Evolutionary conservation across 257 asterid genomes (phyloP), one percentile per base, ranked within the genome.

Genomic region (Dorcoceras hygrometricum): DNA sequence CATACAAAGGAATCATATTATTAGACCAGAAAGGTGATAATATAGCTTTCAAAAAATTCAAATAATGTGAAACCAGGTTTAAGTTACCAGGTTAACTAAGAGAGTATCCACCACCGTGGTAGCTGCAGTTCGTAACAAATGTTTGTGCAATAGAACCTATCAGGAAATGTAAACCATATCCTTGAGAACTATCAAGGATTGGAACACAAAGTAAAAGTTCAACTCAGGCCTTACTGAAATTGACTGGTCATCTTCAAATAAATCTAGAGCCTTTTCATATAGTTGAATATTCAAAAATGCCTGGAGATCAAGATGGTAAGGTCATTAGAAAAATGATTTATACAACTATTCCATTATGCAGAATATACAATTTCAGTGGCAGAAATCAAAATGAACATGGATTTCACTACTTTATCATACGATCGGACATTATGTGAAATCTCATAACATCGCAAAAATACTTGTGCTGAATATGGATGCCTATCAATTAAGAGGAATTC

Each of bases 161-260:
- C 50, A 69, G 59, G 23, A 48, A 77, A 57, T 70, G 34, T 43
- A 72, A 79, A 59, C 59, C 9, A 39, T 51, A 53, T 32, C 66
- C 36, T 56, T 54, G 32, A 23, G 67, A 54, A 66, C 34, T 62
- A 57, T 36, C 48, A 28, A 28, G 3, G 22, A 62, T 51, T 29
- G 59, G 25, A 68, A 50, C 64, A 60, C 61, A 58, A 19, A 31
- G 51, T 8, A 59, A 61, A 58, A 75, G 63, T 32, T 53, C 56
- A 18, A 61, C 25, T 67, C 73, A 66, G 23, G 77, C 74, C 96
- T 77, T 79, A 93, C 99, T 19, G 92, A 83, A 69, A 87, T 85
- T 79, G 96, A 55, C 64, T 62, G 95, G 73, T 90, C 99, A 71
- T 86, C 97, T 78, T 93, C 99, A 74, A 93, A 90, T 85, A 93